Conservation (phyloP, 371 early-diverging fungal genomes). For the Circinella umbellata region DNA sequence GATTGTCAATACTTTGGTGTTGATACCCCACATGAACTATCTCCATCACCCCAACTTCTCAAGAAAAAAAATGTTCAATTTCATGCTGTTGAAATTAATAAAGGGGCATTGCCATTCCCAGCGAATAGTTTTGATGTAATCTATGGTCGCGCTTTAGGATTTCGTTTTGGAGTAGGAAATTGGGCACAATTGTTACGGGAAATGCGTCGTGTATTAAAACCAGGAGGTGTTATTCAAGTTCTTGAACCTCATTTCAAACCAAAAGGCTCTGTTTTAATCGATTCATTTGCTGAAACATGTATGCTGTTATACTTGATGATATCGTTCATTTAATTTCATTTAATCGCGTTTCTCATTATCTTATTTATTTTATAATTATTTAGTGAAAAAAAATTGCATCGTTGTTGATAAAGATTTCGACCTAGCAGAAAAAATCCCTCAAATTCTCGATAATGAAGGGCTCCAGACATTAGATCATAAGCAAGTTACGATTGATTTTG, state of each 20-base stretch:
- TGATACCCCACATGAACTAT: constrained; percentile 16
- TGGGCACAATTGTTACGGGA: constrained; percentile 28
- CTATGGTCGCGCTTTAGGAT: constrained; percentile 30
- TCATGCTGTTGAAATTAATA: constrained; percentile 15
- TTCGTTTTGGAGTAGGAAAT: constrained; percentile 4
- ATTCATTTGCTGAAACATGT: constrained; percentile 45
- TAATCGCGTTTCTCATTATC: not conserved
- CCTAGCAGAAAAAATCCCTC: constrained; percentile 24
- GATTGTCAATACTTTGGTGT: constrained; percentile 36
- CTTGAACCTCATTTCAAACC: constrained; percentile 37
- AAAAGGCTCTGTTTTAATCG: constrained; percentile 38
- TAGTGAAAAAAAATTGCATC: constrained; percentile 27
- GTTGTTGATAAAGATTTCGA: constrained; percentile 29
- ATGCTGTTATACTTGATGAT: constrained; percentile 4
- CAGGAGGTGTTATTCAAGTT: constrained; percentile 37
- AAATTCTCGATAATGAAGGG: constrained; percentile 20
- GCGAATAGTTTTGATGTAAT: constrained; percentile 28
- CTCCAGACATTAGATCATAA: constrained; percentile 26
- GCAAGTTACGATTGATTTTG: constrained; percentile 24
- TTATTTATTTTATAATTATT: not conserved
- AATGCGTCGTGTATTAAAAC: constrained; percentile 34
- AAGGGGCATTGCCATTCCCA: constrained; percentile 7
- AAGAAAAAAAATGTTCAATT: constrained; percentile 29
- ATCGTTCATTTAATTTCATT: not conserved
- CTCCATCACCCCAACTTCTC: not conserved